phyloP scores from a whole-genome alignment of 176 grass and related monocot species.

The Phoenix dactylifera region DNA sequence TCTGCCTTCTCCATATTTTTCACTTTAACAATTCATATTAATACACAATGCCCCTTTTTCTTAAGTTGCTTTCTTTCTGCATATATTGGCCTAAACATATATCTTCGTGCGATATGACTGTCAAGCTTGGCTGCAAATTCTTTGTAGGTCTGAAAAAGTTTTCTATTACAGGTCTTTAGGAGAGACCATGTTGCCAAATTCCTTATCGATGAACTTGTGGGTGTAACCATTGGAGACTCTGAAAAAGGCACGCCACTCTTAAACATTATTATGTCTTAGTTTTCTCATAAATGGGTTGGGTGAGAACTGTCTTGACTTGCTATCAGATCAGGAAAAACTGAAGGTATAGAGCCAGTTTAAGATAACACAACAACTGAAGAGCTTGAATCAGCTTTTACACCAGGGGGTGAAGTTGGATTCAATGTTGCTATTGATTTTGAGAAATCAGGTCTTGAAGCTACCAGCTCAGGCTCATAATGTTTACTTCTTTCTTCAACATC shows the following conservation, averaged over 20 bases:
- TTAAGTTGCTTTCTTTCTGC: background rate
- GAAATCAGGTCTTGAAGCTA: no score
- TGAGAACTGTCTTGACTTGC: background rate
- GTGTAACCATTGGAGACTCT: conserved; percentile 47
- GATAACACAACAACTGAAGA: conserved; percentile 38
- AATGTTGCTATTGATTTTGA: background rate
- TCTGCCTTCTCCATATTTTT: no score
- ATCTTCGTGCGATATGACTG: background rate
- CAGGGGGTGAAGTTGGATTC: conserved; percentile 40
- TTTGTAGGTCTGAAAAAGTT: conserved; percentile 53
- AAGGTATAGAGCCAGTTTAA: conserved; percentile 50
- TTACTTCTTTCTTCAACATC: background rate
- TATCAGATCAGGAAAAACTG: conserved; percentile 34
- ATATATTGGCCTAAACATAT: background rate
- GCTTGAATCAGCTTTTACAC: conserved; percentile 48
- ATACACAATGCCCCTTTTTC: background rate
- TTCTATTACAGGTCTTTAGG: conserved; percentile 53
- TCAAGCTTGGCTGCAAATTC: background rate
- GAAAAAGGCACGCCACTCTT: conserved; percentile 38
- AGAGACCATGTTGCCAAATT: conserved; percentile 63
- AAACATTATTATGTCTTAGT: no score
- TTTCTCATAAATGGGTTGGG: no score
- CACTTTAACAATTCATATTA: no score
- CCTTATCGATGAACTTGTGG: conserved; percentile 53
- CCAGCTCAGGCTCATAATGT: no score